Evolutionary conservation across 805 yeast species (phyloP), one percentile per base, ranked within the genome.

Genomic region (Yarrowia sp.): DNA sequence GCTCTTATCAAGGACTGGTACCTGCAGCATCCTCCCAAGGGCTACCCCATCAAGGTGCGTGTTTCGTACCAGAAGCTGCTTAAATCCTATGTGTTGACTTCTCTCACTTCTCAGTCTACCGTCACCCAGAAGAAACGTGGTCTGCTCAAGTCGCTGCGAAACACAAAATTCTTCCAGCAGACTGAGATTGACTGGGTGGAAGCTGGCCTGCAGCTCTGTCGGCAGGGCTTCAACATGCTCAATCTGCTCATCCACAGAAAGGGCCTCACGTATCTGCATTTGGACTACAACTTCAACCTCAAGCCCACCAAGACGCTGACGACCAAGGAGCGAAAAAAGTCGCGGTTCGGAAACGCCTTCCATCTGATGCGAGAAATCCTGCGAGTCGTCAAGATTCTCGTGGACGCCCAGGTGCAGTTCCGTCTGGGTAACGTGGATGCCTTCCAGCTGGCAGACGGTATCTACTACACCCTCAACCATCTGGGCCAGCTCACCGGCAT

Each of bases 111-210:
- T 26, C 75, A 77, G 15, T 78, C 77, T 32, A 79, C 81, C 2
- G 79, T 82, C 1, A 79, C 81, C 41, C 83, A 79, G 55, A 82
- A 83, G 63, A 89, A 87, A 72, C 82, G 84, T 8, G 83, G 85
- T 48, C 79, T 95, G 14, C 76, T 95, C 36, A 86, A 86, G 71
- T 83, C 87, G 40, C 82, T 95, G 72, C 86, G 87, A 69, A 82
- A 84, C 56, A 95, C 99, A 0, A 93, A 91, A 74, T 95, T 86
- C 77, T 95, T 95, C 78, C 97, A 92, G 75, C 89, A 90, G 73
- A 94, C 99, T 0, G 84, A 93, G 0, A 88, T 95, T 63, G 99
- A 95, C 78, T 95, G 99, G 99, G 95, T 94, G 2, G 99, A 95
- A 77, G 99, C 98, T 0, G 99, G 98, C 38, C 81, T 95, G 69